Percentiles rank a stretch among this genome's conserved stretches.
Evolutionary conservation across 176 grass and related monocot species (phyloP).

Genomic region (Carex parvula): DNA sequence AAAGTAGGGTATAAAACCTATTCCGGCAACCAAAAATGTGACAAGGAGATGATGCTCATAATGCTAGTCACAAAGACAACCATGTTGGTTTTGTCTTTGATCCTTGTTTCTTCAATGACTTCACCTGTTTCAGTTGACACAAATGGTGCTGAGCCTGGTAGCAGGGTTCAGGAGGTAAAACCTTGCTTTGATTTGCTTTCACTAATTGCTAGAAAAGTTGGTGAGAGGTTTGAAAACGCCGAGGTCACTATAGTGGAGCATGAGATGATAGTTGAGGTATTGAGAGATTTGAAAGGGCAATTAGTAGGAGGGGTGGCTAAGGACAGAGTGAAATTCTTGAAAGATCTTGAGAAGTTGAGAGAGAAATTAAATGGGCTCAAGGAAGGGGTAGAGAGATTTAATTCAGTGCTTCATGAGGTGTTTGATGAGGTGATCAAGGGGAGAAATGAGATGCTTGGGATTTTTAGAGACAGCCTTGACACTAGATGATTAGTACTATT

Average conservation of each 20-base stretch:
- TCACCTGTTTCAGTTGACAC: slow-evolving; percentile 29
- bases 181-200: slow-evolving; percentile 60
- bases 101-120: slow-evolving; percentile 54
- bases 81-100: slow-evolving; percentile 48
- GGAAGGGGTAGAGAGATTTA: slow-evolving; percentile 63
- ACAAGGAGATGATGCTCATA: slow-evolving; percentile 45
- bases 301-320: slow-evolving; percentile 1
- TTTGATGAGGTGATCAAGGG: slow-evolving; percentile 87
- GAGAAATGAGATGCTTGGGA: slow-evolving; percentile 90
- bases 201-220: slow-evolving; percentile 24
- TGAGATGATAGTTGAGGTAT: slow-evolving; percentile 44
- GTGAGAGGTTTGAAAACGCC: slow-evolving; percentile 32
- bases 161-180: slow-evolving; percentile 40
- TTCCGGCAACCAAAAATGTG: slow-evolving; percentile 19
- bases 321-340: slow-evolving; percentile 29
- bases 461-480: slow-evolving; percentile 60
- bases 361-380: slow-evolving; percentile 56
- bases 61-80: slow-evolving; percentile 78
- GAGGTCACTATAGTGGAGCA: slow-evolving; percentile 44
- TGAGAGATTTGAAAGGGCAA: slow-evolving; percentile 40
- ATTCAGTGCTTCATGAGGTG: slow-evolving; percentile 61
- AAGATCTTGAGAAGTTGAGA: slow-evolving; percentile 47
- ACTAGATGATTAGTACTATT: not conserved
- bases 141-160: not conserved
- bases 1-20: slow-evolving; percentile 21